Base-by-base conservation (phyloP, 306 rosid genomes). In the Lathyrus oleraceus region DNA sequence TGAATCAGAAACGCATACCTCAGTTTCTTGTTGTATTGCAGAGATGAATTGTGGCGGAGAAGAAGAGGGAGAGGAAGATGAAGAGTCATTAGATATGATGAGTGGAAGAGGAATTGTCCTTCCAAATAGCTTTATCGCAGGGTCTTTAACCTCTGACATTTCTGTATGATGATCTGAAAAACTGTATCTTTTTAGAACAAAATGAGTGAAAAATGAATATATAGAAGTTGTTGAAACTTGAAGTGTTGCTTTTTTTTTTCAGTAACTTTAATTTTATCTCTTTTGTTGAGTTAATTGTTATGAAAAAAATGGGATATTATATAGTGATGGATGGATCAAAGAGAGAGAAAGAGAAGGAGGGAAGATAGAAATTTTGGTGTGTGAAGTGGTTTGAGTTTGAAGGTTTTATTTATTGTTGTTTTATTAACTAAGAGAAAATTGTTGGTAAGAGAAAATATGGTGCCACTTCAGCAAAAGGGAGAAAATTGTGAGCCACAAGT, bases 401-500 rank as follows among this genome's bases (percentile, higher is more conserved):
- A 63, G 68, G 68, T 63, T 63, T 63, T 20, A 40, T 63, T 63
- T 39, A 39, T 17, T 38, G 30, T 62, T 11, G 20, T 76, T 21
- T 14, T 11, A 54, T 54, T 54, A 5, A 23, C 10, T 21, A 62
- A 19, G 40, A n/a, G n/a, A n/a, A n/a, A n/a, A n/a, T n/a, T n/a
- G 45, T 60, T 21, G 45, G 69, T 57, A 80, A 71, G 44, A 43
- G 38, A 42, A 27, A 53, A 70, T 4, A 28, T 4, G 64, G 12
- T 74, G 87, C 91, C 98, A 88, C 83, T 20, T 85, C 86, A 85
- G 75, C 85, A 53, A 64, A 49, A 70, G 32, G 36, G 45, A 45
- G 44, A 75, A 81, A 2, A 51, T 80, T 90, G 79, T 67, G 89
- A 89, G 85, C 96, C 98, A 92, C 98, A 86, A 88, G 72, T 86